Base-by-base conservation (phyloP, 2,329 filamentous ascomycete species). In the Aaosphaeria pasadenensis region DNA sequence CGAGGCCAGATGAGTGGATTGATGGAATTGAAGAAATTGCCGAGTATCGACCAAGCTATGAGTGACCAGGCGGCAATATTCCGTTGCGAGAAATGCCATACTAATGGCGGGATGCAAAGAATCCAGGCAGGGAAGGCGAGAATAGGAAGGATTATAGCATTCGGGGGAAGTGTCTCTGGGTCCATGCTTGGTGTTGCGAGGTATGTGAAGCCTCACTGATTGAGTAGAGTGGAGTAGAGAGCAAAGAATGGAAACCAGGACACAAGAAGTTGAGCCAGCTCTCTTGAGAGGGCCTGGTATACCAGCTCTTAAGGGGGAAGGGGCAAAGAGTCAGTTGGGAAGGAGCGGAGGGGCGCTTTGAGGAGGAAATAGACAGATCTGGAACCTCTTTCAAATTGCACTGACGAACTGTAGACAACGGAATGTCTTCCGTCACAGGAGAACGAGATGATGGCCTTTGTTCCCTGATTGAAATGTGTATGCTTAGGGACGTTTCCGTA, bases 1-100 rank as follows among this genome's bases (percentile, higher is more conserved):
- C 74, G 79, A 0, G 79, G 77, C 85, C 85, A 89, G 51, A 87
- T 77, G 43, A 86, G 63, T 1, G 83, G 74, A 59, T 88, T 88
- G 71, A 83, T 66, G 52, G 83, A 74, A 54, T 76, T 79, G 62
- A 80, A 75, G 45, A 84, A 47, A 57, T 86, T 85, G 49, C 77
- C 63, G n/a, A 83, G 48, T 28, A 79, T 66, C 45, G 80, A 69
- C 75, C 81, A 85, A 44, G 74, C 60, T 43, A 85, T 77, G 33
- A 87, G 72, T 30, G 75, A 77, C 13, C 76, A 74, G 5, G 82
- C 79, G 9, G 82, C 77, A 44, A 85, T 70, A 63, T 88, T 88
- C 48, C 75, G 74, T 54, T 84, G 81, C 45, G 75, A 75, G 50
- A 77, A 71, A 62, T 88, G 85, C 73, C 84, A 81, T 46, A 78